Conservation (phyloP, 2,329 filamentous ascomycete species). For the Talaromyces albobiverticillius region DNA sequence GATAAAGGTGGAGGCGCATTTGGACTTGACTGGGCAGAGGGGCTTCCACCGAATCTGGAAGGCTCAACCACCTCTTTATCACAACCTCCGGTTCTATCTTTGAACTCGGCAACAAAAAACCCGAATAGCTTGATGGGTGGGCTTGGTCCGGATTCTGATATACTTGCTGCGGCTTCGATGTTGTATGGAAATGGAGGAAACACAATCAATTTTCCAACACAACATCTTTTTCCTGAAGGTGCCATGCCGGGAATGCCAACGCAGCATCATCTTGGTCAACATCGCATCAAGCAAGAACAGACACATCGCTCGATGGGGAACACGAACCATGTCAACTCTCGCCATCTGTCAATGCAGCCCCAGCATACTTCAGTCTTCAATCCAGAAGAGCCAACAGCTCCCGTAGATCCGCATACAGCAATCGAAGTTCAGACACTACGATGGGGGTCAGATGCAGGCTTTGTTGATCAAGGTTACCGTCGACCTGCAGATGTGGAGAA, state of each 20-base stretch:
- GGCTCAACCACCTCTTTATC: constrained; percentile 64
- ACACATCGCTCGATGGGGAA: constrained; percentile 17
- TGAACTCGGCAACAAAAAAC: constrained; percentile 25
- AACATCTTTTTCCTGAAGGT: constrained; percentile 21
- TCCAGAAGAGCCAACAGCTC: constrained; percentile 30
- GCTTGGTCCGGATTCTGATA: constrained; percentile 42
- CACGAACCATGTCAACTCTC: constrained; percentile 15
- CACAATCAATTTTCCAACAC: constrained; percentile 27
- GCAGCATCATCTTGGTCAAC: constrained; percentile 17
- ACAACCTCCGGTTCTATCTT: constrained; percentile 42
- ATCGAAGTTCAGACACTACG: constrained; percentile 48
- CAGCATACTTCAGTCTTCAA: constrained; percentile 38
- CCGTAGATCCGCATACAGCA: constrained; percentile 35
- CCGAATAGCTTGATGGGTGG: constrained; percentile 22
- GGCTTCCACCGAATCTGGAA: constrained; percentile 64
- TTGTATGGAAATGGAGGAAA: constrained; percentile 37
- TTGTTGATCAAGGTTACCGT: constrained; percentile 60
- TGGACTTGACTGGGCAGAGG: constrained; percentile 40
- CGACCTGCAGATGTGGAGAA: constrained; percentile 58
- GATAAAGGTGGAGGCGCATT: constrained; percentile 27
- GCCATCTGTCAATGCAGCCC: constrained; percentile 26
- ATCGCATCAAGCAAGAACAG: constrained; percentile 20
- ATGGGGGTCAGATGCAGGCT: constrained; percentile 69
- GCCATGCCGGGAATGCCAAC: constrained; percentile 23
- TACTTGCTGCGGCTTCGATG: constrained; percentile 57